A percentile compares a stretch with the other conserved stretches of the same genome.
Conservation (phyloP, 345 rosid species). For the Hibiscus mutabilis region DNA sequence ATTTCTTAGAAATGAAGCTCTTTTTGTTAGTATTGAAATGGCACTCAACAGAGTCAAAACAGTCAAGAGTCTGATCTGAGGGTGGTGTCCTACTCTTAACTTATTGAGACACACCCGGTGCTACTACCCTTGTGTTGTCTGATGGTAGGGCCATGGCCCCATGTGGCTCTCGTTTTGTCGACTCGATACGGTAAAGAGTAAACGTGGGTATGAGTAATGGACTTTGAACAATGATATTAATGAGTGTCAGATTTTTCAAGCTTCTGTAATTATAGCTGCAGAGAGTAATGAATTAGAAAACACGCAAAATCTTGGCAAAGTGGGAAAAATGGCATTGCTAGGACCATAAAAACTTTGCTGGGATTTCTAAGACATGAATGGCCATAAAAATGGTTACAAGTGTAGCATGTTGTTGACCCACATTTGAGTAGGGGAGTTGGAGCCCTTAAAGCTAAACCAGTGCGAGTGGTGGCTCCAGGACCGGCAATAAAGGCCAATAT, state of each 20-base stretch:
- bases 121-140: neutral
- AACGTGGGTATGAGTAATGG: neutral
- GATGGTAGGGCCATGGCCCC: neutral
- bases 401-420: slow-evolving; percentile 1
- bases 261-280: neutral
- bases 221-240: neutral
- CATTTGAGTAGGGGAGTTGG: neutral
- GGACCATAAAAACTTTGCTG: neutral
- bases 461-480: neutral
- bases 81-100: neutral
- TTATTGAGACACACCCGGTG: neutral
- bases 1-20: neutral
- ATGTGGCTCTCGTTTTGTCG: too few species aligned
- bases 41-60: neutral
- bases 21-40: neutral
- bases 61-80: neutral
- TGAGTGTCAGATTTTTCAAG: neutral
- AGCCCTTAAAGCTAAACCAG: neutral
- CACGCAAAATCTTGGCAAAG: neutral
- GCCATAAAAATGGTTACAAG: neutral
- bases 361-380: neutral
- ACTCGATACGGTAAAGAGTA: neutral
- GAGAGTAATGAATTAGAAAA: neutral
- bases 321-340: neutral
- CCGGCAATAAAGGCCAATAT: neutral